Evolutionary conservation across 768 basidiomycete species (phyloP).

Genomic region (Thelephora aurantiotincta): DNA sequence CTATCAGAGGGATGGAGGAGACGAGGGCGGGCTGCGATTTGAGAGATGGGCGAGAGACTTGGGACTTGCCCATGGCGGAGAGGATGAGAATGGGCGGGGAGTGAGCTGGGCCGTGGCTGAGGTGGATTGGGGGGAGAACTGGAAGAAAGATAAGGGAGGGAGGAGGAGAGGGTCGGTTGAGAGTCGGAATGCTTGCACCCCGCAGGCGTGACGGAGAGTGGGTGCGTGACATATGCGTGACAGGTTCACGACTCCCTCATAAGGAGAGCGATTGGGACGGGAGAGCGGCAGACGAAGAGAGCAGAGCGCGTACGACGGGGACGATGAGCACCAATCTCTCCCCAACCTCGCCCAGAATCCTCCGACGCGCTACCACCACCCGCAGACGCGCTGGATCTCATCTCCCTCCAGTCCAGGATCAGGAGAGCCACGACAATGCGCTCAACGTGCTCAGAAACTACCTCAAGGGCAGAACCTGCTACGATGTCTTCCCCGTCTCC

Average conservation of each 20-base stretch:
- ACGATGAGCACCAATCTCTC: slow-evolving; percentile 35
- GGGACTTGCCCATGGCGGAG: too few species aligned
- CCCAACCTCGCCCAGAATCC: slow-evolving; percentile 34
- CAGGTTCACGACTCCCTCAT: background rate
- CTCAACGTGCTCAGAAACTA: slow-evolving; percentile 61
- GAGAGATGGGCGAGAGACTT: too few species aligned
- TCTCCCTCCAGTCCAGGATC: slow-evolving; percentile 33
- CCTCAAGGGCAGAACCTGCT: slow-evolving; percentile 75
- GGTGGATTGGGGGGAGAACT: too few species aligned
- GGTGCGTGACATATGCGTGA: background rate
- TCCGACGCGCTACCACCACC: slow-evolving; percentile 42
- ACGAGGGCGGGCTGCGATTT: too few species aligned
- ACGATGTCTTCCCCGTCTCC: slow-evolving; percentile 95
- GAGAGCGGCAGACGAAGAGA: background rate
- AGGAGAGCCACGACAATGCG: slow-evolving; percentile 57
- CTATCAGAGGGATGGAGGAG: too few species aligned
- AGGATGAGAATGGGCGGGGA: too few species aligned
- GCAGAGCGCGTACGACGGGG: background rate
- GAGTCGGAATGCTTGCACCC: background rate
- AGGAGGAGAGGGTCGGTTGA: background rate
- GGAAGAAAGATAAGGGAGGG: too few species aligned
- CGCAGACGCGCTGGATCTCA: slow-evolving; percentile 46
- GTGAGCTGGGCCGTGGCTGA: too few species aligned
- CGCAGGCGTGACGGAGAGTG: background rate
- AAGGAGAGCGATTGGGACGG: background rate